Percentiles rank a stretch among this genome's conserved stretches.
phyloP scores from a whole-genome alignment of 2,329 filamentous ascomycete genomes.

The Sporothrix curviconia region DNA sequence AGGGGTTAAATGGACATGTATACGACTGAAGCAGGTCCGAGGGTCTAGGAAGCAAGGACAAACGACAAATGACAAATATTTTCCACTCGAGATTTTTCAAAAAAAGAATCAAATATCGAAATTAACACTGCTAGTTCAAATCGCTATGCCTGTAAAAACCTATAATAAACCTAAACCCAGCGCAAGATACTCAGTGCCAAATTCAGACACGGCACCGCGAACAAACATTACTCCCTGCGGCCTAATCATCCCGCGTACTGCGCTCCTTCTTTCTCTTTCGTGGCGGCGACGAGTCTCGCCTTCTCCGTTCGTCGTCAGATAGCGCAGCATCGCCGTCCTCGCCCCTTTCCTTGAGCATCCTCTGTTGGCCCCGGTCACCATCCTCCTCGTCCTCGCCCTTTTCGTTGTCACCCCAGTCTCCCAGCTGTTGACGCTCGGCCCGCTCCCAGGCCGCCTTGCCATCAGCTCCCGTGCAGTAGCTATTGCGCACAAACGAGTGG shows the following conservation, averaged over 20 bases:
- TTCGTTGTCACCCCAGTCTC: slow-evolving; percentile 33
- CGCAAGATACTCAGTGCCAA: neutral
- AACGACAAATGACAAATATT: neutral
- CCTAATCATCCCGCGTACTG: neutral
- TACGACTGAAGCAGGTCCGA: neutral
- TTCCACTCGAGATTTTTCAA: neutral
- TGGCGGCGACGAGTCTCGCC: slow-evolving; percentile 4
- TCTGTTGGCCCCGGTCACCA: neutral
- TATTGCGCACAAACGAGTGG: slow-evolving; percentile 89
- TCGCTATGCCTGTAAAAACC: no score
- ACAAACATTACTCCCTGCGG: no score
- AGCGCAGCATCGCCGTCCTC: neutral
- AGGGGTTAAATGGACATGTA: neutral
- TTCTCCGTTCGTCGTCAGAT: neutral
- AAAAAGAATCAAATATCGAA: no score
- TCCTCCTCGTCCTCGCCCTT: neutral
- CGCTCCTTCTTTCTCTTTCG: slow-evolving; percentile 7
- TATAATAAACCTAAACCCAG: neutral
- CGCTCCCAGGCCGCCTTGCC: slow-evolving; percentile 77
- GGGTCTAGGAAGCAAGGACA: neutral
- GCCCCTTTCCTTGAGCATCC: neutral
- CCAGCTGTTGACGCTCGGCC: slow-evolving; percentile 55
- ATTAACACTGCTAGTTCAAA: no score
- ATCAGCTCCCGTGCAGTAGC: slow-evolving; percentile 90
- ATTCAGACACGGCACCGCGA: neutral